Percentiles rank a stretch among this genome's conserved stretches.
Evolutionary conservation across 2,329 filamentous ascomycete species (phyloP).

Genomic region (Xylaria sp.): DNA sequence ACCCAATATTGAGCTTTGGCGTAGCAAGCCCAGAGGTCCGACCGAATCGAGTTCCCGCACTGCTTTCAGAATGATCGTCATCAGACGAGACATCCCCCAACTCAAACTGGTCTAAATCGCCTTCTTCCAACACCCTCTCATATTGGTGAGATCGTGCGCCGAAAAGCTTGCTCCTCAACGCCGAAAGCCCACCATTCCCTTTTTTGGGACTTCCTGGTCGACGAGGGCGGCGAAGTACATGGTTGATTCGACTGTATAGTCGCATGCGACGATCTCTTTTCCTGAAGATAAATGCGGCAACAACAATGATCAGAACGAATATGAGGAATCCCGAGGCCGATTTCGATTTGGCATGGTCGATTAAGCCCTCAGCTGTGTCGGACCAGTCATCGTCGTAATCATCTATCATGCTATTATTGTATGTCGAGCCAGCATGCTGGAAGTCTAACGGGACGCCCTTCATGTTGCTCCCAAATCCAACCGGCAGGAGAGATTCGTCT

Average conservation of each 20-base stretch:
- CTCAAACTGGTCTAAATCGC: slow-evolving; percentile 79
- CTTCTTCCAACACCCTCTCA: slow-evolving; percentile 88
- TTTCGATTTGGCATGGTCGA: slow-evolving; percentile 73
- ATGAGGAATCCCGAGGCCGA: slow-evolving; percentile 79
- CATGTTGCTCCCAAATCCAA: slow-evolving; percentile 93
- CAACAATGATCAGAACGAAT: slow-evolving; percentile 77
- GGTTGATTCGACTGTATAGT: slow-evolving; percentile 65
- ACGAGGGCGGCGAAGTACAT: slow-evolving; percentile 56
- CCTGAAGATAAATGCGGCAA: slow-evolving; percentile 78
- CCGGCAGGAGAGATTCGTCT: slow-evolving; percentile 70
- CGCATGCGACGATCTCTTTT: slow-evolving; percentile 79
- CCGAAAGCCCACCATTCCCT: slow-evolving; percentile 59
- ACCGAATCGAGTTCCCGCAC: slow-evolving; percentile 62
- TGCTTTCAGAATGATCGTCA: slow-evolving; percentile 72
- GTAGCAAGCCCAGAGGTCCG: slow-evolving; percentile 75
- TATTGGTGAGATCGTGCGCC: slow-evolving; percentile 70
- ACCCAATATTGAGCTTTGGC: slow-evolving; percentile 67
- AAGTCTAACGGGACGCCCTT: slow-evolving; percentile 78
- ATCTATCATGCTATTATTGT: slow-evolving; percentile 49
- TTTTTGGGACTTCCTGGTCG: slow-evolving; percentile 61
- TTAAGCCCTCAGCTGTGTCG: slow-evolving; percentile 66
- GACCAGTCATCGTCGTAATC: slow-evolving; percentile 65
- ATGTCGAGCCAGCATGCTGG: slow-evolving; percentile 77
- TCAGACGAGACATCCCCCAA: slow-evolving; percentile 74
- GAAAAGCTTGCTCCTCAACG: slow-evolving; percentile 72